These are phyloP conservation scores for Ceratobasidium sp. DNA, from an alignment of 1,284 basidiomycete genomes.

Conservation along the genomic window DNA sequence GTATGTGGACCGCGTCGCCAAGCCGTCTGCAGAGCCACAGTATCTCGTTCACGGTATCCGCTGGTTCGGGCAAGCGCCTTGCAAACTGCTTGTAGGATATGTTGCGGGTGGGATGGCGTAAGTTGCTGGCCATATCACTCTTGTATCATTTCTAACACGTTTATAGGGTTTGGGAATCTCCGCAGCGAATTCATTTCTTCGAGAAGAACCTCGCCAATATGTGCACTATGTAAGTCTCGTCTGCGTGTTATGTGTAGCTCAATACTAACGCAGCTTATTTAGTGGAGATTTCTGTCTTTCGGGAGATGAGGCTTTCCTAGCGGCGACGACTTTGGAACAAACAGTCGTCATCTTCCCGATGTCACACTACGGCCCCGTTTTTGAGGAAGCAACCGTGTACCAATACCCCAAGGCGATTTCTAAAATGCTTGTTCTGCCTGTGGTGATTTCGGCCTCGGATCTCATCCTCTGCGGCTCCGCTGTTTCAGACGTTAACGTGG, in stretches of 20 bases:
- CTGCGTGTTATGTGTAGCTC: neutral
- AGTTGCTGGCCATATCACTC: neutral
- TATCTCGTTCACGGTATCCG: neutral
- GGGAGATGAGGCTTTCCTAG: neutral
- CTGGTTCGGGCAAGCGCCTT: neutral
- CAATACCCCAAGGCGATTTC: no score
- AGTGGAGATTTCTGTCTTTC: neutral
- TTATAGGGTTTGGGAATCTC: no score
- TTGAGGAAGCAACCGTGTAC: no score
- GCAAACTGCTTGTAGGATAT: neutral
- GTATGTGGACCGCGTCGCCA: neutral
- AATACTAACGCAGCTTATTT: no score
- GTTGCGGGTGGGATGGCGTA: neutral
- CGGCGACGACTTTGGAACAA: neutral
- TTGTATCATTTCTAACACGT: no score
- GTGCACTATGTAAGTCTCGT: neutral
- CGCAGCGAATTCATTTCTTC: no score
- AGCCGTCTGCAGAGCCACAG: neutral
- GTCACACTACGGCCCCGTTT: no score
- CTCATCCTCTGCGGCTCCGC: no score
- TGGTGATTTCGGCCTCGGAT: no score
- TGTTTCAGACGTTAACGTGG: no score
- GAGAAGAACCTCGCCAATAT: neutral
- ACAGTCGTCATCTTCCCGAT: no score
- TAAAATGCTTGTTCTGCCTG: no score